Evolutionary conservation across 768 basidiomycete species (phyloP).

Genomic region (Collybia nuda): DNA sequence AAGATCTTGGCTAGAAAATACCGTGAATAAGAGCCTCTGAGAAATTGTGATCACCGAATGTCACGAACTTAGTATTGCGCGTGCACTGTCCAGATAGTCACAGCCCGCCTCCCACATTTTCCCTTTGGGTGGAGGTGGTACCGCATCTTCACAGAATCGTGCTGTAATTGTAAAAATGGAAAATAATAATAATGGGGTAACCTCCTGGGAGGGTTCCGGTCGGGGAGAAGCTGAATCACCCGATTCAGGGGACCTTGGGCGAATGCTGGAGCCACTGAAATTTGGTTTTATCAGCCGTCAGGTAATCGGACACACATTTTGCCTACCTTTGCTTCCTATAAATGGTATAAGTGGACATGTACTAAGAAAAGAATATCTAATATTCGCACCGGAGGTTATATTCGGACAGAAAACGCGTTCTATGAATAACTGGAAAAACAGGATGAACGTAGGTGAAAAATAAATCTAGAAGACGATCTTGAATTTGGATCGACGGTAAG

Average conservation of each 20-base stretch:
- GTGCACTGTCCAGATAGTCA: slow-evolving; percentile 61
- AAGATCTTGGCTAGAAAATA: slow-evolving; percentile 52
- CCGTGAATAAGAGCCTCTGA: slow-evolving; percentile 6
- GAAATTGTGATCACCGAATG: not conserved
- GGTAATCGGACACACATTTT: not conserved
- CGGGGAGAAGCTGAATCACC: slow-evolving; percentile 30
- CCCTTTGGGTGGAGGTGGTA: slow-evolving; percentile 44
- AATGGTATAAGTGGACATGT: not conserved
- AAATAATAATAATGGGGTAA: slow-evolving; percentile 70
- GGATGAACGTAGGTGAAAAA: slow-evolving; percentile 88
- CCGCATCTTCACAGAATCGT: slow-evolving; percentile 58
- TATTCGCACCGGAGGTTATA: slow-evolving; percentile 50
- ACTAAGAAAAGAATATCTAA: slow-evolving; percentile 2
- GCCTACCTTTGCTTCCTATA: slow-evolving; percentile 19
- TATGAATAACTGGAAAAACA: slow-evolving; percentile 79
- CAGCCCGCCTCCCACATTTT: slow-evolving; percentile 73
- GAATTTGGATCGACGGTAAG: slow-evolving; percentile 61
- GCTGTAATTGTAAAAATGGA: slow-evolving; percentile 83
- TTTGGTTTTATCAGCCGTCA: not conserved
- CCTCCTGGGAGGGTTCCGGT: slow-evolving; percentile 59
- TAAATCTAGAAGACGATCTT: slow-evolving; percentile 67
- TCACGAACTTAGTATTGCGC: slow-evolving; percentile 58
- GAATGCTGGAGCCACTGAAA: slow-evolving; percentile 2
- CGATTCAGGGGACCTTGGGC: slow-evolving; percentile 26
- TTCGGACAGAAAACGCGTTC: slow-evolving; percentile 63